Base-by-base conservation (phyloP, 192 early-diverging fungal genomes). In the Podila verticillata region DNA sequence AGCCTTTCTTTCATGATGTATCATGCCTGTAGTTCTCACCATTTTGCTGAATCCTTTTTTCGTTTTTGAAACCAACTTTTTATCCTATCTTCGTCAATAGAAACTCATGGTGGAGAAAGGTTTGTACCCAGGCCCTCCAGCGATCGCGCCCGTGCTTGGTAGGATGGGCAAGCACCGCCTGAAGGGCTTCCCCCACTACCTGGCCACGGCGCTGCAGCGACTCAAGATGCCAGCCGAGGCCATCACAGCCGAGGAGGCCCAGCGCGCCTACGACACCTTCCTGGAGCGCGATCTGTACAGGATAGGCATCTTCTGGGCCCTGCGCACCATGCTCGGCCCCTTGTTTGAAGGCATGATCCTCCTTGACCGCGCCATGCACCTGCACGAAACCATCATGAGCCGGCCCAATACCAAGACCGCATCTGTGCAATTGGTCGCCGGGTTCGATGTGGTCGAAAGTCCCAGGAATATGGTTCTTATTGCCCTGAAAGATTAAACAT, bases 231-330 rank as follows among this genome's bases (percentile, higher is more conserved):
- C 83, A 4, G 58, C 48, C 7, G 84, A 84, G 26, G 61, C 66
- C 1, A 84, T 86, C 13, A 65, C 63, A 8, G 57, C 71, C n/a
- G 85, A 77, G 31, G 84, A 86, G 15, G 82, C 91, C 0, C 67
- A 74, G 65, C 65, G 63, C 8, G 73, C 82, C 10, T 85, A 87
- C 44, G 74, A 86, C 20, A 36, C 75, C 26, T 63, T 61, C 15
- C 49, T 82, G 29, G 49, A 74, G 35, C 54, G 73, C 22, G 74
- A 82, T 62, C 57, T 85, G 9, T 79, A 79, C 9, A 80, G 78
- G 26, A 88, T 97, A 64, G 91, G 93, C 3, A 87, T 91, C 17
- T 88, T 92, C 26, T 97, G 96, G 95, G 94, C 95, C 39, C 79
- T 97, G 44, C 78, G 93, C 44, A 87, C 92, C 1, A 75, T 97